Evolutionary conservation across 2,329 filamentous ascomycete species (phyloP), one percentile per base, ranked within the genome.

Genomic region (Aspergillus novoparasiticus): DNA sequence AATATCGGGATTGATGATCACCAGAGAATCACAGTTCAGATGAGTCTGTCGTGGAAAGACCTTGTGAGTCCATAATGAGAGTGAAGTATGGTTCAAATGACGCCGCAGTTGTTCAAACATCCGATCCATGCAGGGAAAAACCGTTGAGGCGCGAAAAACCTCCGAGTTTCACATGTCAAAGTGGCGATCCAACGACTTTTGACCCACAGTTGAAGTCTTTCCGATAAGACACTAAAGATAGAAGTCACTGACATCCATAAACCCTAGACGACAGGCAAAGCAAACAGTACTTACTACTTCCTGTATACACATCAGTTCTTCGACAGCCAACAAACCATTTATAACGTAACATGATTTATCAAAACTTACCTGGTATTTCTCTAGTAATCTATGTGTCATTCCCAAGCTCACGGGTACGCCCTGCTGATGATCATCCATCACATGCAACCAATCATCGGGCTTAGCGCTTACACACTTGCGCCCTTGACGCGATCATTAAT

Each of bases 111-210:
- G 23, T 30, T 55, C 23, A 9, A 55, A 36, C 51, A 41, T 55
- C 51, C 32, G 51, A 54, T 36, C 6, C 30, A 21, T 39, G 51
- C 32, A 55, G 23, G 51, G 14, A 28, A 55, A 39, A 39, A 11
- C 51, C 32, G 51, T 39, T 55, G 51, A 36, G 30, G 21, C 28
- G 32, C 19, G 28, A 54, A 55, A 39, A 39, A 21, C 30, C 30
- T 36, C 51, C 51, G 51, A 55, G 51, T 55, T 55, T 55, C 51
- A 55, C 51, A 55, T 55, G 51, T 55, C 51, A 55, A 55, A 23
- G 32, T 39, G 51, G n/a, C 26, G 34, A 36, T n/a, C 30, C 28
- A 53, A 34, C 12, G 45, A 26, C 12, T 14, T 26, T 28, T 21
- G 50, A 54, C 51, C 51, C 51, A 54, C 51, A 21, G 12, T 39